Conservation (phyloP, 192 early-diverging fungal genomes). For the Jimgerdemannia lactiflua region DNA sequence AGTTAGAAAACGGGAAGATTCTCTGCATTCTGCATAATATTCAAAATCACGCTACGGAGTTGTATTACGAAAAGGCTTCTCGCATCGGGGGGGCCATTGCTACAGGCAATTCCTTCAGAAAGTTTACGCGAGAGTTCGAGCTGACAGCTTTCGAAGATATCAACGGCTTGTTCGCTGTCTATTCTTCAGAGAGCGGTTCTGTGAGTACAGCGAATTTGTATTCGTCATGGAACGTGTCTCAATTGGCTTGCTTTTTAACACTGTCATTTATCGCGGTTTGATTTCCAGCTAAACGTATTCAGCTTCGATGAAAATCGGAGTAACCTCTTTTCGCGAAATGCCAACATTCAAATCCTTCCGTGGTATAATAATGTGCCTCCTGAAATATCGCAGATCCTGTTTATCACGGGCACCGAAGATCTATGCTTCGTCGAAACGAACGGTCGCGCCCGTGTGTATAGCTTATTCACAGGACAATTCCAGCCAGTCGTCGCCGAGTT, state of each 20-base stretch:
- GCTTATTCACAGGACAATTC: slow-evolving; percentile 11
- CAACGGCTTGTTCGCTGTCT: slow-evolving; percentile 16
- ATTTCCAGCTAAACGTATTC: slow-evolving; percentile 9
- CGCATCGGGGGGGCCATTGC: neutral
- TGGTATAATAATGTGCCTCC: slow-evolving; percentile 15
- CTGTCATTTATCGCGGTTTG: neutral
- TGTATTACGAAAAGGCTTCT: neutral
- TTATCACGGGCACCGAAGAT: slow-evolving; percentile 13
- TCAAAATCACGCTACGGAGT: neutral
- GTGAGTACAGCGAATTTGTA: neutral
- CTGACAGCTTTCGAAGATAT: slow-evolving; percentile 14
- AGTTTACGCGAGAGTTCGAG: neutral
- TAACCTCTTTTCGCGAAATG: slow-evolving; percentile 8
- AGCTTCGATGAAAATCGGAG: slow-evolving; percentile 10
- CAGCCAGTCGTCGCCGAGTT: slow-evolving; percentile 7
- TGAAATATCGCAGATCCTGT: slow-evolving; percentile 12
- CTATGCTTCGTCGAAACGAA: neutral
- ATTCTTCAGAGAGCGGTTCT: slow-evolving; percentile 2
- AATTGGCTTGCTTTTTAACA: no score
- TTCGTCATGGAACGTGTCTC: neutral
- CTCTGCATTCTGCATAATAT: neutral
- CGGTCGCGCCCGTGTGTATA: slow-evolving; percentile 7
- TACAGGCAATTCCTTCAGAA: neutral
- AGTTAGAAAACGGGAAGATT: neutral
- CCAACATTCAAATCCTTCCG: slow-evolving; percentile 13